Evolutionary conservation across 2,329 filamentous ascomycete genomes (phyloP), one percentile per base, ranked within the genome.

Genomic region (Shiraia sp.): DNA sequence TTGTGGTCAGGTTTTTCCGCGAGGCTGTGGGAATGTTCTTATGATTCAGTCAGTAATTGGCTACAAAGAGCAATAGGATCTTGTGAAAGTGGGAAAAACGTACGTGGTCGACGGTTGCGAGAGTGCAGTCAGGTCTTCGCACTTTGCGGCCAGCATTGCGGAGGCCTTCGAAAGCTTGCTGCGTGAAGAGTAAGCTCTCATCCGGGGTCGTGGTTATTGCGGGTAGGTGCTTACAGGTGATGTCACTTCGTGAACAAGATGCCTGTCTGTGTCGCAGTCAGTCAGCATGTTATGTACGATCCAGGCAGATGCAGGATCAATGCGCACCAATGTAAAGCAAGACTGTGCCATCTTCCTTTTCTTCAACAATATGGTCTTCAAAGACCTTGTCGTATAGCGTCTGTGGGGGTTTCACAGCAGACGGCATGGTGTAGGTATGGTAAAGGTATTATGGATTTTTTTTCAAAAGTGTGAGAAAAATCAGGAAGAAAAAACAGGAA

Each of bases 381-480:
- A 97, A 87, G 73, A 97, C 91, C 84, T 97, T 97, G 80, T 97
- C 92, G 76, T 97, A 97, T 66, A 96, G 80, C 60, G 91, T 96
- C 73, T 85, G 85, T 40, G 88, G 89, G 53, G 78, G 80, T 70
- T 79, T 77, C 57, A 86, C 83, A 59, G 81, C 82, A 66, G 79
- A 81, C 68, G 90, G 90, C 90, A 95, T 95, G 61, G 70, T 83
- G 77, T 31, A 42, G 54, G 57, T 42, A 51, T 37, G 60, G 55
- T 37, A 55, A 14, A 41, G 32, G 33, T 17, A 22, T 4, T 22
- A 8, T 43, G 36, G 52, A 57, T 50, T 40, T 13, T n/a, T 16
- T 30, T 9, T 9, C 9, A 6, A n/a, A 19, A 26, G 7, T 10
- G 25, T 27, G 24, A 28, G 16, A 34, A 27, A 13, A 13, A 22